Conservation (phyloP, 164 flowering plant species). For the Brasenia schreberi region DNA sequence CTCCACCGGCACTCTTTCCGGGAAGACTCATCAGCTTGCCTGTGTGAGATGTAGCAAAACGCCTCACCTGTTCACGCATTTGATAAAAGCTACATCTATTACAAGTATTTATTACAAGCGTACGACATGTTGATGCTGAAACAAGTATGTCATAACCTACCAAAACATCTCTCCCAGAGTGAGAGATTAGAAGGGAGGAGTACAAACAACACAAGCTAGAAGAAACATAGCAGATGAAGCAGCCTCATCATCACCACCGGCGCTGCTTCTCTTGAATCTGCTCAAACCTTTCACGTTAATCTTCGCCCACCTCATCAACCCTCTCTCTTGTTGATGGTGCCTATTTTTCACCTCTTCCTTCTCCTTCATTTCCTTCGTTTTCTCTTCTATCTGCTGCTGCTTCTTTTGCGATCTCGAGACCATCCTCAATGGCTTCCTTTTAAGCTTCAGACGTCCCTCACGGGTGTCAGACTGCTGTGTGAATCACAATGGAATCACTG, state of each 20-base stretch:
- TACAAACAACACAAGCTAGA: slow-evolving; percentile 71
- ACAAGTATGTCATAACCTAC: not conserved
- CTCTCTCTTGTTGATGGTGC: slow-evolving; percentile 15
- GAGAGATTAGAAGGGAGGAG: slow-evolving; percentile 18
- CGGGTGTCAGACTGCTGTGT: not conserved
- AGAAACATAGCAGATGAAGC: slow-evolving; percentile 67
- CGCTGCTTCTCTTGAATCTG: slow-evolving; percentile 70
- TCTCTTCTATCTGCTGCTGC: not conserved
- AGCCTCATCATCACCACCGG: slow-evolving; percentile 61
- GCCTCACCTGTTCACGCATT: too few species aligned
- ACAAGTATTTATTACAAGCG: not conserved
- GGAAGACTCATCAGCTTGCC: too few species aligned
- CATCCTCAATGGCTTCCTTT: not conserved
- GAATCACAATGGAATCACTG: not conserved
- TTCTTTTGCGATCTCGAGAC: not conserved
- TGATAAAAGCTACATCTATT: too few species aligned
- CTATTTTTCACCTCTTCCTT: slow-evolving; percentile 8
- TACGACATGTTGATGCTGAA: too few species aligned
- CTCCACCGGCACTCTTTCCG: too few species aligned
- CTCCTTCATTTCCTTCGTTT: slow-evolving; percentile 1
- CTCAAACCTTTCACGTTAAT: slow-evolving; percentile 23
- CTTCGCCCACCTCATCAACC: slow-evolving; percentile 25
- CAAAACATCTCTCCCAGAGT: not conserved
- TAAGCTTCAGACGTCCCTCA: not conserved
- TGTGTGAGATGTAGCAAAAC: too few species aligned